Evolutionary conservation across 2,329 filamentous ascomycete genomes (phyloP).

Genomic region (Leptographium lundbergii): DNA sequence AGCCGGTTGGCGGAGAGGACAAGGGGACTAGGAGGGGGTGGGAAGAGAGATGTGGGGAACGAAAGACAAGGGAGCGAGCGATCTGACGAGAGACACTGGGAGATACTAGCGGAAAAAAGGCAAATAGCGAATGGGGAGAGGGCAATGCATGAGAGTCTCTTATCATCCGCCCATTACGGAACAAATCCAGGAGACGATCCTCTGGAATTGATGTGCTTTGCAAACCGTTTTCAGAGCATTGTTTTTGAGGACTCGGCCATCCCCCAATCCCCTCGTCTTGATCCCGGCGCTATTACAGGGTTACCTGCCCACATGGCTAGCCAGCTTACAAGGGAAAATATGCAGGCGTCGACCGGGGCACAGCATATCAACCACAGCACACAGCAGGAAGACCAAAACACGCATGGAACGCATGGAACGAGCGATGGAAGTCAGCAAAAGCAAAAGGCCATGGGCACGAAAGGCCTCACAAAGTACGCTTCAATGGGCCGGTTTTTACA

Average conservation of each 20-base stretch:
- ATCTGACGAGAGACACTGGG: neutral
- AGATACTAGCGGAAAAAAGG: neutral
- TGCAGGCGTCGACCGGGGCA: neutral
- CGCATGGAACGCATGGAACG: conserved; percentile 2
- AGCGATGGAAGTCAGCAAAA: neutral
- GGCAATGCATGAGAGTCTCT: neutral
- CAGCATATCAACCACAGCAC: neutral
- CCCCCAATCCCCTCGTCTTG: neutral
- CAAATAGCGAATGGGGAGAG: neutral
- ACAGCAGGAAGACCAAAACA: neutral
- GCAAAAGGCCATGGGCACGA: neutral
- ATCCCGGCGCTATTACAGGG: neutral
- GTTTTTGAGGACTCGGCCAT: neutral
- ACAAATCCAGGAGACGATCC: no score
- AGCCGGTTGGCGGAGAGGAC: neutral
- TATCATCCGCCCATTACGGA: no score
- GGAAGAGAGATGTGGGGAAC: neutral
- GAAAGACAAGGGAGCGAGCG: neutral
- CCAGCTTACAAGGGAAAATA: neutral
- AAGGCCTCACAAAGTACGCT: no score
- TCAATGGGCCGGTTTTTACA: no score
- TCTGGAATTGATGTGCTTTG: no score
- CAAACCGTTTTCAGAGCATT: no score
- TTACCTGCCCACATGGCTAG: neutral
- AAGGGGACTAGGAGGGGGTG: neutral